Base-by-base conservation (phyloP, 2,329 filamentous ascomycete species). In the Xylaria sp. region DNA sequence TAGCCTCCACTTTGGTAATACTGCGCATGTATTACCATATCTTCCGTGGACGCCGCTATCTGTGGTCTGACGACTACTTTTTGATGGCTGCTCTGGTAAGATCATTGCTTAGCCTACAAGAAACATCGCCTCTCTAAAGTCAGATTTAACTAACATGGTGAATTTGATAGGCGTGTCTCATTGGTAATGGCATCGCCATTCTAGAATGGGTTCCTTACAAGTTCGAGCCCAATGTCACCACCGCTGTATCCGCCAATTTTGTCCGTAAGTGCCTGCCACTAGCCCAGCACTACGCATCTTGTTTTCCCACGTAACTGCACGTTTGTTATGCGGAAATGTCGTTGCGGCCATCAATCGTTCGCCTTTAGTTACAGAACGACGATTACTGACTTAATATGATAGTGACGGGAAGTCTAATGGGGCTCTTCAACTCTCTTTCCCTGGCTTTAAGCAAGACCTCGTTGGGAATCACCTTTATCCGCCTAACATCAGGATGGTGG, bases 361-460 rank as follows among this genome's bases (percentile, higher is more conserved):
- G 8, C 17, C 17, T 7, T 19, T n/a, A 8, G 7, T 1, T 11
- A 36, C 7, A 3, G 11, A n/a, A 12, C 3, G 4, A 19, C 2
- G 3, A n/a, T 51, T 45, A 24, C 59, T 71, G 45, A 68, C 51
- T 30, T 42, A 12, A 8, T 1, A n/a, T 59, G 4, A 45, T 17
- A 72, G 70, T 74, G 60, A 64, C 42, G 7, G 67, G 69, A 19
- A 69, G 68, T 27, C 47, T 74, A 1, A 67, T 72, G 61, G 68
- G 70, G 4, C 21, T 68, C 42, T 70, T 71, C 60, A 74, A 73
- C 54, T 64, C 72, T 2, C 34, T 72, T 6, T 58, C 71, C 32
- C 30, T 73, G n/a, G 71, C 63, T 0, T 61, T 71, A 19, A 69
- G 71, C 64, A 74, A 73, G 56, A 71, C 68, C 4, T 69, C 72